A percentile compares a stretch with the other conserved stretches of the same genome.
Evolutionary conservation across 2,329 filamentous ascomycete species (phyloP).

Genomic region (Cytospora schulzeri): DNA sequence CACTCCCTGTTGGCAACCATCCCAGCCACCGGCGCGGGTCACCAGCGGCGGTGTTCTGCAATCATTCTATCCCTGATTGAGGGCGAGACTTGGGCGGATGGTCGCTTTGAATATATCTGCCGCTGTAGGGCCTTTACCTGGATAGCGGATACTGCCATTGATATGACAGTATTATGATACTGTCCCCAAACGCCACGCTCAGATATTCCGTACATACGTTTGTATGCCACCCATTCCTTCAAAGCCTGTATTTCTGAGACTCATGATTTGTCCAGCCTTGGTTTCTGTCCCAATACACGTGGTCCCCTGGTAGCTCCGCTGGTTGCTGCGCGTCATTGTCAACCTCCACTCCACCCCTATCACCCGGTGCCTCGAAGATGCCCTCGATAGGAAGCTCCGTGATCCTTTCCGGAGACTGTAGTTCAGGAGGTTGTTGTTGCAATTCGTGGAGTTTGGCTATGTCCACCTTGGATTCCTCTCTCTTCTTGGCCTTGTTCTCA

Average conservation of each 20-base stretch:
- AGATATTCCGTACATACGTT: background rate
- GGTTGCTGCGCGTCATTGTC: conserved; percentile 6
- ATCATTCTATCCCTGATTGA: too few species aligned
- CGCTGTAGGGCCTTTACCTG: too few species aligned
- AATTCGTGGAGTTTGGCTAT: background rate
- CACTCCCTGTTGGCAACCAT: too few species aligned
- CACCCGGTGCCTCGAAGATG: conserved; percentile 11
- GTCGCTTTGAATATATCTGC: too few species aligned
- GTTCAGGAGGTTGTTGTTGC: conserved; percentile 5
- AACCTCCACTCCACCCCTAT: conserved; percentile 8
- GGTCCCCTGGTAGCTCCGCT: conserved; percentile 18
- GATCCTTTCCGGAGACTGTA: background rate
- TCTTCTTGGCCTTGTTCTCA: background rate
- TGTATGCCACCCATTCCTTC: background rate
- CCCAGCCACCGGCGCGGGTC: too few species aligned
- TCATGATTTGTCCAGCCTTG: background rate
- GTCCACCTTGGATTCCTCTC: background rate
- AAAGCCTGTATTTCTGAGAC: background rate
- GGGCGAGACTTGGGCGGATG: too few species aligned
- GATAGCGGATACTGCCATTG: background rate
- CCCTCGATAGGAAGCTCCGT: background rate
- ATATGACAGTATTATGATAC: background rate
- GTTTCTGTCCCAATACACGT: background rate
- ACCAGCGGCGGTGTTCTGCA: too few species aligned
- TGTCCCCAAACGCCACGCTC: background rate